phyloP scores from a whole-genome alignment of 768 basidiomycete species.

The Leccinum subtestaceum region DNA sequence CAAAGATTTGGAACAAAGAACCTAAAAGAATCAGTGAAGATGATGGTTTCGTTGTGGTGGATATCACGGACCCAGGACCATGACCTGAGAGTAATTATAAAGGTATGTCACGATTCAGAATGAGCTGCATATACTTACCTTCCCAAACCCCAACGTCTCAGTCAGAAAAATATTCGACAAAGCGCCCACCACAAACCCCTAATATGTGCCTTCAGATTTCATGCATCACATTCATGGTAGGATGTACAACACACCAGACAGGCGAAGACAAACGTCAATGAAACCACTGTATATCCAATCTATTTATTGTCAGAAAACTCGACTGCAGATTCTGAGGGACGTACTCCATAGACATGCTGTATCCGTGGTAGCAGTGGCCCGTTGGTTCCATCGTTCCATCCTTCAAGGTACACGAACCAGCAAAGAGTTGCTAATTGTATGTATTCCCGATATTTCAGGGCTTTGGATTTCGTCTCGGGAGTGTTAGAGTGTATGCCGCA shows the following conservation, averaged over 20 bases:
- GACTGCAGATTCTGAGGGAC: background rate
- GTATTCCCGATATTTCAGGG: slow-evolving; percentile 14
- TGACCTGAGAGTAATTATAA: slow-evolving; percentile 30
- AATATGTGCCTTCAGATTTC: slow-evolving; percentile 20
- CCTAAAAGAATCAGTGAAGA: slow-evolving; percentile 35
- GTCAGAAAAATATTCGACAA: slow-evolving; percentile 45
- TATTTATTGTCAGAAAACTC: slow-evolving; percentile 18
- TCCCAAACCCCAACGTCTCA: slow-evolving; percentile 43
- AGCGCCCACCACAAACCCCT: slow-evolving; percentile 47
- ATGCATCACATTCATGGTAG: background rate
- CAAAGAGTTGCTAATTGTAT: slow-evolving; percentile 57
- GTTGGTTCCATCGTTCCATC: slow-evolving; percentile 77
- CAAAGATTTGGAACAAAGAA: slow-evolving; percentile 49
- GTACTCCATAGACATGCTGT: slow-evolving; percentile 52
- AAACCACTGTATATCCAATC: slow-evolving; percentile 52
- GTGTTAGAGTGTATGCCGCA: background rate
- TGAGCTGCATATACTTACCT: slow-evolving; percentile 22
- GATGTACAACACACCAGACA: slow-evolving; percentile 35
- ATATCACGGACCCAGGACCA: slow-evolving; percentile 34
- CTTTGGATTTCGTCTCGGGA: slow-evolving; percentile 3
- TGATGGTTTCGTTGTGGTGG: background rate
- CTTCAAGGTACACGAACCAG: slow-evolving; percentile 56
- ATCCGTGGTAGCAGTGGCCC: slow-evolving; percentile 76
- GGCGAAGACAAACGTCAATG: slow-evolving; percentile 53
- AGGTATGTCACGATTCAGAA: background rate